Evolutionary conservation across 352 stramenopile species (phyloP), one percentile per base, ranked within the genome.

Genomic region (Salisapilia sapeloensis): DNA sequence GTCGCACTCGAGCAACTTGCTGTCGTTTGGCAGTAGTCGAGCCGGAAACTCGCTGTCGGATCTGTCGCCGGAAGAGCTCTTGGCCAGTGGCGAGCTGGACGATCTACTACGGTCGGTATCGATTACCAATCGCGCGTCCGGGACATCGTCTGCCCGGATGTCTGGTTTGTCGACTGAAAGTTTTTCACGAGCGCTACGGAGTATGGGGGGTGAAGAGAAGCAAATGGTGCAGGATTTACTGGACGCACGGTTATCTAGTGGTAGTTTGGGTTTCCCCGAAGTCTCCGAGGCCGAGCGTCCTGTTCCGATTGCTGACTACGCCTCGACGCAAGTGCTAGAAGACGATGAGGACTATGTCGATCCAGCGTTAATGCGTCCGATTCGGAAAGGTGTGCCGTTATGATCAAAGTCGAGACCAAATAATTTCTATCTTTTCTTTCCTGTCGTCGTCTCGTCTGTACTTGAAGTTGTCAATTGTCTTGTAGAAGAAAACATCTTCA

Each of bases 21-120:
- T 85, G 16, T 82, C 65, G 39, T 85, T 82, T 31, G 56, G 56
- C 12, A 78, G 58, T 13, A 38, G 47, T 6, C 46, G 61, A 3
- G 63, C 52, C 2, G 29, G 78, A 27, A 57, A 45, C 23, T 82
- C 70, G 24, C 62, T 82, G 29, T 52, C 59, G 4, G 70, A 85
- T 25, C 74, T 85, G 55, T 82, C 66, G 18, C 70, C 70, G 0
- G 70, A 85, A 20, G 70, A 82, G 19, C 36, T 85, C 18, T 52
- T 85, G 13, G 70, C 60, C 3, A 85, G 70, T 52, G 70, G 70
- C 4, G 70, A 85, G 47, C 48, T 85, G 24, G 70, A 85, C 29
- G 70, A 85, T 36, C 82, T 85, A 53, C 62, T 85, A 22, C 55
- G 57, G 15, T 57, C 66, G 3, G 52, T 82, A 15, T 85, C 62